Evolutionary conservation across 495 filamentous ascomycete genomes (phyloP), one percentile per base, ranked within the genome.

Genomic region (Annulohypoxylon bovei): DNA sequence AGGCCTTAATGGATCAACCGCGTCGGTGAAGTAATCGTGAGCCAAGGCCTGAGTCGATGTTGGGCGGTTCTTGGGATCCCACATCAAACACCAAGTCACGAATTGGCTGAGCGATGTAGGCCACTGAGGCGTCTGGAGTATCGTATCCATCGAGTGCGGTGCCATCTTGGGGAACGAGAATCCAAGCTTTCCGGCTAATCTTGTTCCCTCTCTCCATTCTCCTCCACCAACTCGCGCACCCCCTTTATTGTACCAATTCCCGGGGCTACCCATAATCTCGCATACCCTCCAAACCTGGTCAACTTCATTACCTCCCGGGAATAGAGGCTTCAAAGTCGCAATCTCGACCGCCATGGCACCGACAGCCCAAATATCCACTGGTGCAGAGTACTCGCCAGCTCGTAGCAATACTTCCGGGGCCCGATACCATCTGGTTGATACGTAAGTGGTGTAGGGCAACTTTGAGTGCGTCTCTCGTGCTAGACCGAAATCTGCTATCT

Each of bases 101-200:
- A 99, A 98, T 28, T 94, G 86, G 71, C 89, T 90, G 28, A 99
- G 86, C 33, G 93, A 92, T 0, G 89, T 82, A 3, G 96, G 95
- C 96, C 96, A 99, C 75, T 95, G 92, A 12, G 96, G 93, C 4
- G 91, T 73, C 69, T 93, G 92, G 4, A 98, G 86, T 69, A 98
- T 96, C 27, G 91, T 93, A 66, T 98, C 95, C 92, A 99, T 95
- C 4, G 94, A 88, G 76, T 98, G 95, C 20, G 96, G 96, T 40
- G 95, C 93, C 96, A 99, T 99, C 90, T 95, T 98, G 53, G 96
- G 96, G 82, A 99, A 99, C 0, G 95, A 97, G 76, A 99, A 99
- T 23, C 96, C 96, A 52, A 99, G 87, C 82, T 98, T 97, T 62
- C 95, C 92, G 39, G 96, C 96, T 62, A 99, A 81, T 27, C 92